These are phyloP conservation scores for Sporothrix protearum DNA, from an alignment of 2,329 filamentous ascomycete genomes.

Conservation along the genomic window DNA sequence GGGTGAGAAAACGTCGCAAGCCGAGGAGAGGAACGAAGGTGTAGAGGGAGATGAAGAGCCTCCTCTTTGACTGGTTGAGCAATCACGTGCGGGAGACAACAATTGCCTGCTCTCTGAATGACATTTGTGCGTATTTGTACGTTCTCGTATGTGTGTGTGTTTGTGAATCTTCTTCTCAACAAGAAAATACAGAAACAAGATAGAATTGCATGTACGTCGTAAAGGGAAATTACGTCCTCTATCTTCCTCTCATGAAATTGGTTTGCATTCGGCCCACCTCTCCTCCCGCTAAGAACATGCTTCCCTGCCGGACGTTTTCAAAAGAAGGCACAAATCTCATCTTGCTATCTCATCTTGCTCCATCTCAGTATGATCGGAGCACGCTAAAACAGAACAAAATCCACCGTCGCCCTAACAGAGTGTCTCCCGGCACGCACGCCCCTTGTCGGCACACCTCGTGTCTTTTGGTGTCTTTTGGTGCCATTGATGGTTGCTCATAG, in stretches of 20 bases:
- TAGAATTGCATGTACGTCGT: not conserved
- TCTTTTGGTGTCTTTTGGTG: not conserved
- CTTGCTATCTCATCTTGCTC: slow-evolving; percentile 5
- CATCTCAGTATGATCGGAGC: not conserved
- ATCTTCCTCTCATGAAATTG: not conserved
- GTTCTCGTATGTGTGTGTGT: too few species aligned
- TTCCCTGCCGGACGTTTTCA: not conserved
- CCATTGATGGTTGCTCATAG: not conserved
- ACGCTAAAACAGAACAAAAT: not conserved
- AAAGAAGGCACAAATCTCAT: slow-evolving; percentile 7
- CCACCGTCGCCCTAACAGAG: not conserved
- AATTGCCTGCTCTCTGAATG: too few species aligned
- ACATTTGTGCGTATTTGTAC: not conserved
- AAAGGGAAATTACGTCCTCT: not conserved
- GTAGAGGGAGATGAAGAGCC: not conserved
- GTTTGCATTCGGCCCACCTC: not conserved
- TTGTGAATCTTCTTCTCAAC: too few species aligned
- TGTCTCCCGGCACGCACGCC: slow-evolving; percentile 7
- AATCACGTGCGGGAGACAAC: not conserved
- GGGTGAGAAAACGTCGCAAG: slow-evolving; percentile 13
- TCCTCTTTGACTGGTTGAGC: not conserved
- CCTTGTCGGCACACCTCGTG: slow-evolving; percentile 8
- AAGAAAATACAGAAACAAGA: not conserved
- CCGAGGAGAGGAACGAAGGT: not conserved
- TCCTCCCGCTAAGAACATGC: not conserved